Base-by-base conservation (phyloP, 495 filamentous ascomycete genomes). In the Penicillium cosmopolitanum region DNA sequence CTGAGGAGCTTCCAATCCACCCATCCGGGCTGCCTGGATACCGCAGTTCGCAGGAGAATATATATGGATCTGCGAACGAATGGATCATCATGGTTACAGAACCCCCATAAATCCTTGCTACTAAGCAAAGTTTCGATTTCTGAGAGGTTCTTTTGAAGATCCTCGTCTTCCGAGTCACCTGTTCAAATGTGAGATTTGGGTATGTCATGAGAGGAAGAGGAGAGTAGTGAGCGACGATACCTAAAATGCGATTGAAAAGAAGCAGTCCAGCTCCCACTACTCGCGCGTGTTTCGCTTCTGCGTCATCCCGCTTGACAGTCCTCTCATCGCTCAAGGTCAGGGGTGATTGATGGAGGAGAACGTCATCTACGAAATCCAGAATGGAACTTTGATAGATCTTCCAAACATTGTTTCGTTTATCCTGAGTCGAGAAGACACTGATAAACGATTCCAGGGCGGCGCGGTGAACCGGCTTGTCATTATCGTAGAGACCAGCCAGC, bases 241-340 rank as follows among this genome's bases (percentile, higher is more conserved):
- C 78, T 67, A 84, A 44, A 15, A 84, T 69, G 8, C 75, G 69
- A 44, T 76, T 80, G 48, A 84, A 73, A 13, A 82, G 61, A 44
- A 74, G 61, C 34, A 82, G 58, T 35, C 77, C 79, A 18, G 87
- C 85, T 15, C 86, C 86, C 19, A 92, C 82, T 5, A 96, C 91
- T 55, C 95, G 82, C 31, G 85, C 80, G 73, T 96, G 95, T 65
- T 96, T 97, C 2, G 86, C 85, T 56, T 90, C 80, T 1, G 90
- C 84, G 66, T 99, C 95, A 63, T 97, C 93, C 11, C 87, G 77
- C 58, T 86, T 94, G 28, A 89, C 87, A 6, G 85, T 90, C 53
- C 93, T 83, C 71, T 93, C 88, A 70, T 98, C 96, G 67, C 93
- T 97, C 48, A 99, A 77, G 0, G 92, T 95, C 25, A 85, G 78